Evolutionary conservation across 805 yeast species (phyloP), one percentile per base, ranked within the genome.

Genomic region (Cyberlindnera mycetangii): DNA sequence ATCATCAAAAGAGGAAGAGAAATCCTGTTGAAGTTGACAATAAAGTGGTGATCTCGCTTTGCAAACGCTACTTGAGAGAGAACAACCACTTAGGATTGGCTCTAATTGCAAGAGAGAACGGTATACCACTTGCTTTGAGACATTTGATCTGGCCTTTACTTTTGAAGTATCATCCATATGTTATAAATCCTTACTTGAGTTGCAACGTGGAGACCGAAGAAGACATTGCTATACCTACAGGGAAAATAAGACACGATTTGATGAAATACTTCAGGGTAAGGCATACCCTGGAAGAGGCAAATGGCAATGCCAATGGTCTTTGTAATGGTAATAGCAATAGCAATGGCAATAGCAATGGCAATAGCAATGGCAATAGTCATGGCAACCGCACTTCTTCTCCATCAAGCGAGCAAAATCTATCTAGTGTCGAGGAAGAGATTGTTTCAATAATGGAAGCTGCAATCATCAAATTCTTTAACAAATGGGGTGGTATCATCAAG

Each of bases 101-200:
- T 1, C 69, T 79, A 51, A 64, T 90, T 7, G 92, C 96, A 5
- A 74, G 96, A 50, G 89, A 83, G 52, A 70, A 80, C 45, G 97
- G 98, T 3, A 71, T 89, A 21, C 97, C 97, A 1, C 92, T 95
- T 1, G 75, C 80, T 45, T 69, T 89, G 42, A 73, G 98, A 48
- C 80, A 79, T 52, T 70, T 75, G 45, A 85, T 87, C 7, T 90
- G 97, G 97, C 96, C 97, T 1, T 66, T 87, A 4, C 64, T 90
- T 40, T 64, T 90, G 45, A 81, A 81, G 53, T 80, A 80, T 55
- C 97, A 90, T 62, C 97, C 97, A 1, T 86, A 82, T 68, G 96
- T 88, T 12, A 65, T 78, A 25, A 72, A 80, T 39, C 96, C 97
- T 0, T 84, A 78, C 53, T 72, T 88, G 3, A 92, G 74, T 50